phyloP scores from a whole-genome alignment of 495 filamentous ascomycete species.

The Antarctomyces pellizariae region DNA sequence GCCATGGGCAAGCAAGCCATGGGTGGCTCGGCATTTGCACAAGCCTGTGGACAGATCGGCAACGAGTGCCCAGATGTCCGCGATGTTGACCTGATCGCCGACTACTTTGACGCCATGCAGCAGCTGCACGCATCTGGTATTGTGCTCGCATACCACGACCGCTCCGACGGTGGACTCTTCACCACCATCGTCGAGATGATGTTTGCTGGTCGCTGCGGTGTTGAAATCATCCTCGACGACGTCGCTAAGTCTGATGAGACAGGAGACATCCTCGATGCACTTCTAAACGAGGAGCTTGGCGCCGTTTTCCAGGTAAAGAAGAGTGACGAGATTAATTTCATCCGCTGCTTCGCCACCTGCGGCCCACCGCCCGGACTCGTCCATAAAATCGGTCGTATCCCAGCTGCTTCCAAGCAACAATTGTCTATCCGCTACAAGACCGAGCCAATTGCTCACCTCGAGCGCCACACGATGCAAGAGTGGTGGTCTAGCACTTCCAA shows the following conservation, averaged over 20 bases:
- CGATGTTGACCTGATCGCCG: slow-evolving; percentile 56
- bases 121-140: slow-evolving; percentile 69
- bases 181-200: slow-evolving; percentile 93
- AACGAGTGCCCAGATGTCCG: slow-evolving; percentile 67
- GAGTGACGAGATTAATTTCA: slow-evolving; percentile 63
- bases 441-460: slow-evolving; percentile 38
- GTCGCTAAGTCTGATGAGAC: slow-evolving; percentile 31
- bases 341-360: slow-evolving; percentile 75
- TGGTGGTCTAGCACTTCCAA: slow-evolving; percentile 75
- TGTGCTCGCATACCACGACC: slow-evolving; percentile 87
- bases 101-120: slow-evolving; percentile 76
- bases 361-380: slow-evolving; percentile 65
- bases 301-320: slow-evolving; percentile 88
- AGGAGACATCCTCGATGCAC: slow-evolving; percentile 40
- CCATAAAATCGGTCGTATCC: slow-evolving; percentile 56
- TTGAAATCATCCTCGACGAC: slow-evolving; percentile 61
- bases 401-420: slow-evolving; percentile 44
- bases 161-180: slow-evolving; percentile 80
- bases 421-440: slow-evolving; percentile 52
- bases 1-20: slow-evolving; percentile 52
- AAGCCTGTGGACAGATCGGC: slow-evolving; percentile 76
- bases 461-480: slow-evolving; percentile 57
- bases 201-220: slow-evolving; percentile 85
- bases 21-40: slow-evolving; percentile 81
- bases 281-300: slow-evolving; percentile 96